These are phyloP conservation scores for Kalmanozyma brasiliensis DNA, from an alignment of 1,284 basidiomycete genomes.

Conservation along the genomic window DNA sequence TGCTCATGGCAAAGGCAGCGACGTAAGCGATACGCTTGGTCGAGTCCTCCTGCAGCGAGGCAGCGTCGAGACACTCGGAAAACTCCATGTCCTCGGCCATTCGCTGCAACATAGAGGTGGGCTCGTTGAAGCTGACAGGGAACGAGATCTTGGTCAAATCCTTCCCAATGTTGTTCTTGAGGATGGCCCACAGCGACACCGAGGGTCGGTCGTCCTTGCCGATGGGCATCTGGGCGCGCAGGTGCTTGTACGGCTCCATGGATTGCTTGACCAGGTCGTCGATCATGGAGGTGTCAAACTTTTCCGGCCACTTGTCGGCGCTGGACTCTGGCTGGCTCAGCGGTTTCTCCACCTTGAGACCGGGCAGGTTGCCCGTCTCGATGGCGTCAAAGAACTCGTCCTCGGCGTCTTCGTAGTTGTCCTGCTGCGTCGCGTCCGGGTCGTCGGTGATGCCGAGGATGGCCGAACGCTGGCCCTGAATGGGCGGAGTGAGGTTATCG, in stretches of 20 bases:
- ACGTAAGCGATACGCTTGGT: slow-evolving; percentile 89
- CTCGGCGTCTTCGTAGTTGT: slow-evolving; percentile 78
- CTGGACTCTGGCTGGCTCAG: slow-evolving; percentile 32
- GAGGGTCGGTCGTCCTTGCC: slow-evolving; percentile 83
- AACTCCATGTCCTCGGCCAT: slow-evolving; percentile 71
- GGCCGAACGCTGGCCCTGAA: slow-evolving; percentile 22
- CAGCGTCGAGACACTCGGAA: slow-evolving; percentile 75
- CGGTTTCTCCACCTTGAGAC: slow-evolving; percentile 56
- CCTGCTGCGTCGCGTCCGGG: slow-evolving; percentile 18
- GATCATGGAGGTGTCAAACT: slow-evolving; percentile 51
- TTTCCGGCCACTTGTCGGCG: slow-evolving; percentile 29
- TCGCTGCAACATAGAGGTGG: slow-evolving; percentile 82
- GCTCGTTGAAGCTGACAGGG: slow-evolving; percentile 89
- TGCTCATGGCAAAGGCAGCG: slow-evolving; percentile 96
- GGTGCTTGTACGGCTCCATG: slow-evolving; percentile 73
- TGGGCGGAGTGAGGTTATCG: slow-evolving; percentile 27
- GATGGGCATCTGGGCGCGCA: slow-evolving; percentile 78
- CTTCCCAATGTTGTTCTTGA: slow-evolving; percentile 97
- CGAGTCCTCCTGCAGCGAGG: slow-evolving; percentile 80
- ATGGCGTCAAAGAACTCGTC: slow-evolving; percentile 99
- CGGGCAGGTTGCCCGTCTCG: slow-evolving; percentile 73
- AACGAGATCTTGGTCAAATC: slow-evolving; percentile 95
- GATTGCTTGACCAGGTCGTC: slow-evolving; percentile 24
- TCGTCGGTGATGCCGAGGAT: slow-evolving; percentile 39
- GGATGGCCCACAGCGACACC: slow-evolving; percentile 91